Evolutionary conservation across 495 filamentous ascomycete species (phyloP).

Genomic region (Stereocaulon alpinum): DNA sequence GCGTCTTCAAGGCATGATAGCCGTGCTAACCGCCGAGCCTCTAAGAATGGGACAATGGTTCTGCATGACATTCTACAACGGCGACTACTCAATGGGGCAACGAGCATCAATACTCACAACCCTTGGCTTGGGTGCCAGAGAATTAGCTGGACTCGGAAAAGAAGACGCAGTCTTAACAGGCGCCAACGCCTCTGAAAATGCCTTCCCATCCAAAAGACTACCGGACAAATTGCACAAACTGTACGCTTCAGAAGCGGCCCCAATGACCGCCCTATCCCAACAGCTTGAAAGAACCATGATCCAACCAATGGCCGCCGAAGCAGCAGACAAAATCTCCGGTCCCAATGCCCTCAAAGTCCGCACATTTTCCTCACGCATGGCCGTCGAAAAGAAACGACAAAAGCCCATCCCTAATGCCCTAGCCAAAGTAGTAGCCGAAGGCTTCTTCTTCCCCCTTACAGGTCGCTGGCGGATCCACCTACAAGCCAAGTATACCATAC

Average conservation of each 20-base stretch:
- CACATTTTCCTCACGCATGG: slow-evolving; percentile 64
- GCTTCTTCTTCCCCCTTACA: slow-evolving; percentile 70
- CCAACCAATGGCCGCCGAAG: slow-evolving; percentile 61
- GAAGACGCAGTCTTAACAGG: slow-evolving; percentile 42
- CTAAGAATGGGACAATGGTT: slow-evolving; percentile 74
- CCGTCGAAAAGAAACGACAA: slow-evolving; percentile 52
- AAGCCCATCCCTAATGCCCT: slow-evolving; percentile 64
- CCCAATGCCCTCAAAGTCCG: slow-evolving; percentile 77
- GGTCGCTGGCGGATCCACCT: slow-evolving; percentile 39
- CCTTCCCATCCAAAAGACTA: slow-evolving; percentile 67
- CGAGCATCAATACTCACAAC: slow-evolving; percentile 70
- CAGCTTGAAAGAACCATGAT: slow-evolving; percentile 52
- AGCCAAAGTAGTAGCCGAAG: slow-evolving; percentile 59
- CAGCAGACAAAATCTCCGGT: slow-evolving; percentile 56
- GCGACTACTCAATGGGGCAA: slow-evolving; percentile 80
- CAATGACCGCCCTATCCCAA: slow-evolving; percentile 49
- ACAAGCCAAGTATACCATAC: slow-evolving; percentile 36
- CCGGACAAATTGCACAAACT: slow-evolving; percentile 44
- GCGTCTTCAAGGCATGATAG: slow-evolving; percentile 74
- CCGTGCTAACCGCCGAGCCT: slow-evolving; percentile 66
- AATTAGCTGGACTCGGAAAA: slow-evolving; percentile 69
- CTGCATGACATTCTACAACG: slow-evolving; percentile 74
- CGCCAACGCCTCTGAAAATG: slow-evolving; percentile 34
- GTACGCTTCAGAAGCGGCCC: slow-evolving; percentile 34
- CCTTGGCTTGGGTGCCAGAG: slow-evolving; percentile 74